A percentile compares a stretch with the other conserved stretches of the same genome.
Conservation (phyloP, 331 rosid genomes). For the Rosa hybrid region DNA sequence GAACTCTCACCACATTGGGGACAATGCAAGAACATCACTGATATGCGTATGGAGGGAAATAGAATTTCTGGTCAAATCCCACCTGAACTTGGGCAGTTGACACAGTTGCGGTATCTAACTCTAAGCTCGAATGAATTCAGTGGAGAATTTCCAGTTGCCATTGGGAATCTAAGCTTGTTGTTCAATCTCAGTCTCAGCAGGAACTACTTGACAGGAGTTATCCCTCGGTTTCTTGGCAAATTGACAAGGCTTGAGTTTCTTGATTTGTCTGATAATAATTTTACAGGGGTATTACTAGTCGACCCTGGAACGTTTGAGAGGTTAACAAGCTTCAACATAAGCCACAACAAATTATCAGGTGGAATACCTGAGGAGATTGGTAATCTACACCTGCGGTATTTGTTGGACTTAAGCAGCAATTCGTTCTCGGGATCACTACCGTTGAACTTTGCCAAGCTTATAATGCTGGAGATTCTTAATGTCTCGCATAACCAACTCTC, state of each 20-base stretch:
- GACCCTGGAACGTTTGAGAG: constrained; percentile 21
- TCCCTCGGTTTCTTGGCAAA: constrained; percentile 35
- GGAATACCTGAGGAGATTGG: constrained; percentile 56
- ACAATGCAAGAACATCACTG: neutral
- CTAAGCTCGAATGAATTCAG: constrained; percentile 35
- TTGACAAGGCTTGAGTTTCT: constrained; percentile 20
- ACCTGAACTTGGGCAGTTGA: neutral
- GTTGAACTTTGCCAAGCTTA: constrained; percentile 40
- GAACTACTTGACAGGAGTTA: constrained; percentile 46
- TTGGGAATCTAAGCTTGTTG: constrained; percentile 43
- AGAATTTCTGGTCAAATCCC: too few relatives aligned
- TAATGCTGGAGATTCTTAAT: constrained; percentile 36
- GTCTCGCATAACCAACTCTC: constrained; percentile 60
- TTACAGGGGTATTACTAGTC: constrained; percentile 46
- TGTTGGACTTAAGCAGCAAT: constrained; percentile 69
- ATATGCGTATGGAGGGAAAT: too few relatives aligned
- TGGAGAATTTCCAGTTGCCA: constrained; percentile 43
- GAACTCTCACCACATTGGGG: constrained; percentile 15
- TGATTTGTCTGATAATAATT: constrained; percentile 48
- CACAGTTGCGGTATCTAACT: neutral
- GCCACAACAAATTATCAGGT: constrained; percentile 53
- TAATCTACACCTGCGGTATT: constrained; percentile 34
- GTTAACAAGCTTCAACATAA: constrained; percentile 42
- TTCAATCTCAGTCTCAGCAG: constrained; percentile 36
- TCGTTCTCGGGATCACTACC: constrained; percentile 57